Evolutionary conservation across 2,329 filamentous ascomycete genomes (phyloP), one percentile per base, ranked within the genome.

Genomic region (Paecilomyces sp.): DNA sequence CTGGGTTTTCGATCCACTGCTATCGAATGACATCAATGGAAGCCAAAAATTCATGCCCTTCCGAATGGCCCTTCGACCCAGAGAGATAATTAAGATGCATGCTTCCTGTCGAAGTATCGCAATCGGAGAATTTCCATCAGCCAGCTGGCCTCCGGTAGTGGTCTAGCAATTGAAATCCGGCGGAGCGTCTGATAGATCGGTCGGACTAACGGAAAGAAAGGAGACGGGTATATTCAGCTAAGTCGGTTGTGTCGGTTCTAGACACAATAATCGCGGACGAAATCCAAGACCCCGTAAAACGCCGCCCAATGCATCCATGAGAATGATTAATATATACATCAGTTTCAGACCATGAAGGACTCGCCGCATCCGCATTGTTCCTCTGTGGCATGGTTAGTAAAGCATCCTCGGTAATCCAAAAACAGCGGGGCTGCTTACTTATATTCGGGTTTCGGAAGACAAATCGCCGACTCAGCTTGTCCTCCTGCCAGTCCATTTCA

Each of bases 401-500:
- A 57, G 36, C 5, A 5, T 30, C 33, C n/a, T 24, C 13, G 36
- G 33, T 22, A 13, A 41, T 22, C 33, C 41, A 57, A 57, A 50
- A 25, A 18, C 54, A 53, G 22, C 31, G 24, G 50, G 55, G 55
- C 13, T 28, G 87, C 92, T 85, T 80, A 96, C 92, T 99, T 73
- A 97, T 97, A 71, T 99, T 99, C 1, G 94, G 94, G 74, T 99
- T 99, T 73, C 86, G 88, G 78, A 99, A 99, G 56, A 96, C 87
- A 75, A 99, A 99, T 65, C 90, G 83, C 75, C 92, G 85, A 74
- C 89, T 96, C 64, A 99, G 79, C 79, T 96, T 96, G 69, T 97
- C 94, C 77, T 97, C 92, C 11, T 93, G 83, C 92, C 93, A 99
- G 72, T 99, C 94, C 94, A 99, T 99, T 78, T 97, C 93, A 71